A percentile compares a stretch with the other conserved stretches of the same genome.
phyloP scores from a whole-genome alignment of 2,329 filamentous ascomycete genomes.

The Nannizziopsis barbatae region DNA sequence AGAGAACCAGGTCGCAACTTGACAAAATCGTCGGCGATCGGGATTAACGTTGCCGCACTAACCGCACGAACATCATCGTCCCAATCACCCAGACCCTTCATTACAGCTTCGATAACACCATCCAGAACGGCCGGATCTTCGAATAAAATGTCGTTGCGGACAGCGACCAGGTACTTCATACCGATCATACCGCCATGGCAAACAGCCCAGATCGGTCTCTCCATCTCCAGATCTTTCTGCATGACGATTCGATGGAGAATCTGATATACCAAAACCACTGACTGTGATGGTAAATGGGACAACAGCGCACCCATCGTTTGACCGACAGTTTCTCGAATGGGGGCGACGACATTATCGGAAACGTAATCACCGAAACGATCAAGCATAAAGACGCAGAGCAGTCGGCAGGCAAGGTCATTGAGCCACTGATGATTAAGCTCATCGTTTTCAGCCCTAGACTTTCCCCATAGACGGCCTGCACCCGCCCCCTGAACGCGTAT shows the following conservation, averaged over 20 bases:
- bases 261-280: conserved; percentile 73
- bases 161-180: conserved; percentile 84
- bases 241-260: conserved; percentile 84
- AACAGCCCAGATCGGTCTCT: conserved; percentile 75
- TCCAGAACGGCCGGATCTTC: conserved; percentile 79
- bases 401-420: conserved; percentile 84
- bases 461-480: conserved; percentile 65
- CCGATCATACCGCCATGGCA: conserved; percentile 98
- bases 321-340: conserved; percentile 88
- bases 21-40: conserved; percentile 91
- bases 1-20: conserved; percentile 67
- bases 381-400: conserved; percentile 93
- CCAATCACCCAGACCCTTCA: conserved; percentile 80
- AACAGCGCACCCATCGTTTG: conserved; percentile 85
- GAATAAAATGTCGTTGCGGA: conserved; percentile 82
- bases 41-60: conserved; percentile 92
- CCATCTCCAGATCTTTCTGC: conserved; percentile 67
- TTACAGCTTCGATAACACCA: conserved; percentile 80
- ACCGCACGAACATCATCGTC: conserved; percentile 96
- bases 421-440: conserved; percentile 72
- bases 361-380: conserved; percentile 97
- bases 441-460: conserved; percentile 63
- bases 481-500: conserved; percentile 82
- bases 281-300: conserved; percentile 65
- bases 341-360: conserved; percentile 91